Evolutionary conservation across 208 protist species (phyloP).

Genomic region (Leptomonas pyrrhocoris): DNA sequence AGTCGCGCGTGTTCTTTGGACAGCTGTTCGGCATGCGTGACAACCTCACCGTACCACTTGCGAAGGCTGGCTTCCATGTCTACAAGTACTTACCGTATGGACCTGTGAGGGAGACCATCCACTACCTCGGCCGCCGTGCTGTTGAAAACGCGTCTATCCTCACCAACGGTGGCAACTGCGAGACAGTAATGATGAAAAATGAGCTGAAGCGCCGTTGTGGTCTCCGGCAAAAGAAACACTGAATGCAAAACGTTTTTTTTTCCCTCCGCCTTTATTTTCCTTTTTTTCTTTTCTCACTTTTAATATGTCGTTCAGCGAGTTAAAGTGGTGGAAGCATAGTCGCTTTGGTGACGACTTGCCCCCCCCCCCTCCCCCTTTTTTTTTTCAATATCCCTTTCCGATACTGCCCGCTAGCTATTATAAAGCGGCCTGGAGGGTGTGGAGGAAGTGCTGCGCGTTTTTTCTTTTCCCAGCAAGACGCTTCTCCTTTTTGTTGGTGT

Average conservation of each 20-base stretch:
- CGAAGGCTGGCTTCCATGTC: conserved; percentile 79
- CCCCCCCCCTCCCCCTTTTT: not conserved
- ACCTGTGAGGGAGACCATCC: conserved; percentile 94
- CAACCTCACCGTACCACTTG: conserved; percentile 94
- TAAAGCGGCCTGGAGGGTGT: not conserved
- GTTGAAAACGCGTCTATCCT: conserved; percentile 94
- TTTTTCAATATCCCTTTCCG: not conserved
- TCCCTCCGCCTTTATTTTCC: not conserved
- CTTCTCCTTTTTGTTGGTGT: conserved; percentile 4
- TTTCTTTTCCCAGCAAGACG: not conserved
- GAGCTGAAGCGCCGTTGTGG: conserved; percentile 72
- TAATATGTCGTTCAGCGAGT: conserved; percentile 7
- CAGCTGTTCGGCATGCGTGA: conserved; percentile 98
- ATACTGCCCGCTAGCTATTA: not conserved
- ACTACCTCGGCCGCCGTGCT: conserved; percentile 95
- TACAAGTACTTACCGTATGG: conserved; percentile 98
- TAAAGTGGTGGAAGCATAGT: conserved; percentile 4
- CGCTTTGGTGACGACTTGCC: conserved; percentile 10
- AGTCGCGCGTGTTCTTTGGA: conserved; percentile 81
- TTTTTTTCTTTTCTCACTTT: conserved; percentile 12
- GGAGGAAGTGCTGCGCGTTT: not conserved
- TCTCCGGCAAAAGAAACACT: too few species aligned
- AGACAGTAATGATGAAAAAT: conserved; percentile 75
- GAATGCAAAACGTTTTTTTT: conserved; percentile 13
- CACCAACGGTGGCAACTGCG: conserved; percentile 47